Percentiles rank a stretch among this genome's conserved stretches.
These are phyloP conservation scores for Suhomyces terraborum DNA, from an alignment of 1,139 yeast species.

Conservation along the genomic window DNA sequence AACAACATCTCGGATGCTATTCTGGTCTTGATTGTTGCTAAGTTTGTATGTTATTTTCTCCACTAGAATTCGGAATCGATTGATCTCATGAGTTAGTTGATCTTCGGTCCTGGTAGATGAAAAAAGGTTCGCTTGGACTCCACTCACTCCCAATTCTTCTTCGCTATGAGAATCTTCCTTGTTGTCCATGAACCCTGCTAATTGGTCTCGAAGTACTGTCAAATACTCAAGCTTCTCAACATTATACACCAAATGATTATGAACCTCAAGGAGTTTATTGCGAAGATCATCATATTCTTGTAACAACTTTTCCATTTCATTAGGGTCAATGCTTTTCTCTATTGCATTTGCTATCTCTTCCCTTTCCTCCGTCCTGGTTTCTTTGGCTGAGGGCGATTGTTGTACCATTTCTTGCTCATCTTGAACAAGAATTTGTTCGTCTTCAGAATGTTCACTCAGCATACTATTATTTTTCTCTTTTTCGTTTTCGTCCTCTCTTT, in stretches of 20 bases:
- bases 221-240: constrained; percentile 33
- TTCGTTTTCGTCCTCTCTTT: constrained; percentile 4
- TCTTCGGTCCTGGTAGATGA: constrained; percentile 11
- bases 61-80: constrained; percentile 34
- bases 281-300: constrained; percentile 31
- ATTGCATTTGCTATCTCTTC: constrained; percentile 4
- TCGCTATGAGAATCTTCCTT: background rate
- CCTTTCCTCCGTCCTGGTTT: background rate
- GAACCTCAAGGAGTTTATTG: constrained; percentile 20
- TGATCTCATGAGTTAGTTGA: constrained; percentile 26
- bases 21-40: background rate
- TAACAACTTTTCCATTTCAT: constrained; percentile 16
- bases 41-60: constrained; percentile 27
- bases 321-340: background rate
- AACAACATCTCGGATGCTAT: constrained; percentile 1
- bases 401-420: constrained; percentile 10
- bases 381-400: background rate
- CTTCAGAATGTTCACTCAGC: too few species aligned
- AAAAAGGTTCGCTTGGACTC: constrained; percentile 19
- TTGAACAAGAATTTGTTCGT: constrained; percentile 7
- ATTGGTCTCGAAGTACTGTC: constrained; percentile 20
- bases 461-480: too few species aligned
- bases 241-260: constrained; percentile 27
- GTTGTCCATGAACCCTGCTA: constrained; percentile 15
- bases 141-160: constrained; percentile 8